Conservation (phyloP, 2,329 filamentous ascomycete genomes). For the Venturia aucupariae region DNA sequence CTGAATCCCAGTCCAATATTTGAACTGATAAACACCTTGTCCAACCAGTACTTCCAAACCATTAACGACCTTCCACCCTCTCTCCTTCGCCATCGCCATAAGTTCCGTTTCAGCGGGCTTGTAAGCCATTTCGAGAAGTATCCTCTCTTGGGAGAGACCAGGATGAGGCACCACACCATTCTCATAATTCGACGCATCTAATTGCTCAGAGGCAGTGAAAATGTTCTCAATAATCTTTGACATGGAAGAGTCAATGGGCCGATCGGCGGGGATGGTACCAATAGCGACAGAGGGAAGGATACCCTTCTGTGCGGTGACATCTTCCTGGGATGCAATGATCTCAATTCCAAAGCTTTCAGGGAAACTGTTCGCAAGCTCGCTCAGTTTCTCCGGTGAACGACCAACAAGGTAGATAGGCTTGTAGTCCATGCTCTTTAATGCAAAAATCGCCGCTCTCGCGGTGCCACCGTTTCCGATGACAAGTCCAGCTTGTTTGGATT, state of each 20-base stretch:
- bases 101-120: conserved; percentile 75
- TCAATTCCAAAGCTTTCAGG: conserved; percentile 61
- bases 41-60: conserved; percentile 83
- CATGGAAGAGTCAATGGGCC: conserved; percentile 65
- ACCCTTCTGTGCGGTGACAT: conserved; percentile 38
- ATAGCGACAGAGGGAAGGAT: conserved; percentile 62
- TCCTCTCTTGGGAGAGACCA: conserved; percentile 25
- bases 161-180: conserved; percentile 19
- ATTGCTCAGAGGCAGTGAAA: conserved; percentile 32
- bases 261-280: conserved; percentile 84
- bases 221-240: conserved; percentile 52
- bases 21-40: conserved; percentile 79
- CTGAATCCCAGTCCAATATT: conserved; percentile 74
- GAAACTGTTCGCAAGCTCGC: conserved; percentile 61
- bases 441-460: conserved; percentile 81
- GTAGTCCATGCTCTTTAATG: conserved; percentile 74
- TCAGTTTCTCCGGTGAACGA: conserved; percentile 60
- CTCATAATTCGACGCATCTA: conserved; percentile 22
- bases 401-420: conserved; percentile 81
- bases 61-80: conserved; percentile 73
- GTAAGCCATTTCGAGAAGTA: conserved; percentile 93
- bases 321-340: conserved; percentile 47
- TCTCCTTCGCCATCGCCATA: conserved; percentile 71
- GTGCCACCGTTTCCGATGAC: conserved; percentile 91
- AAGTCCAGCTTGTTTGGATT: conserved; percentile 45